Conservation (phyloP, 192 early-diverging fungal genomes). For the Coemansia sp. region DNA sequence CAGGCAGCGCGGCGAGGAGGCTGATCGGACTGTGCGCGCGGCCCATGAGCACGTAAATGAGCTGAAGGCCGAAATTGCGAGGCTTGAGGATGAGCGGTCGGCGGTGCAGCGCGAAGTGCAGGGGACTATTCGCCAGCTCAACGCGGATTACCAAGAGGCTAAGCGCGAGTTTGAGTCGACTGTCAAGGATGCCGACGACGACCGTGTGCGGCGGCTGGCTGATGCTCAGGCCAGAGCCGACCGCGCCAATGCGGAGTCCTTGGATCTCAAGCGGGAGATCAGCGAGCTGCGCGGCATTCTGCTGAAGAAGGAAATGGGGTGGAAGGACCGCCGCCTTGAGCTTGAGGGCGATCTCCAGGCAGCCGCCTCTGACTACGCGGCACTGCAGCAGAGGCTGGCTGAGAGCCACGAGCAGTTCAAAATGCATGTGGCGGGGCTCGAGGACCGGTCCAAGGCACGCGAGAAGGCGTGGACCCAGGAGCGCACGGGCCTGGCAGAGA, state of each 20-base stretch:
- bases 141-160: constrained; percentile 26
- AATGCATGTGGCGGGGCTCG: constrained; percentile 1
- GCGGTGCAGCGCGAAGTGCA: constrained; percentile 37
- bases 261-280: constrained; percentile 29
- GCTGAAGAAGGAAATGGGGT: constrained; percentile 43
- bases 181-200: constrained; percentile 38
- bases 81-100: constrained; percentile 42
- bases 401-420: constrained; percentile 19
- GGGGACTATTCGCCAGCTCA: constrained; percentile 40
- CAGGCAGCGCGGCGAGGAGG: constrained; percentile 23
- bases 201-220: constrained; percentile 21
- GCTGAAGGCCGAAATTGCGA: constrained; percentile 34
- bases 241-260: constrained; percentile 21
- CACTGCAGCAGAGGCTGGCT: constrained; percentile 20
- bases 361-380: constrained; percentile 37
- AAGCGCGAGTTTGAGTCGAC: constrained; percentile 40
- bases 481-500: constrained; percentile 32
- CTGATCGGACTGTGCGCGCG: constrained; percentile 30
- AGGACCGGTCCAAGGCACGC: constrained; percentile 16
- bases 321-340: constrained; percentile 36
- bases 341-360: constrained; percentile 35
- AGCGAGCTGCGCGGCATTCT: constrained; percentile 50
- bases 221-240: constrained; percentile 41
- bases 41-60: constrained; percentile 33
- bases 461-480: constrained; percentile 37